These are phyloP conservation scores for Escovopsis weberi DNA, from an alignment of 2,329 filamentous ascomycete species.

Conservation along the genomic window DNA sequence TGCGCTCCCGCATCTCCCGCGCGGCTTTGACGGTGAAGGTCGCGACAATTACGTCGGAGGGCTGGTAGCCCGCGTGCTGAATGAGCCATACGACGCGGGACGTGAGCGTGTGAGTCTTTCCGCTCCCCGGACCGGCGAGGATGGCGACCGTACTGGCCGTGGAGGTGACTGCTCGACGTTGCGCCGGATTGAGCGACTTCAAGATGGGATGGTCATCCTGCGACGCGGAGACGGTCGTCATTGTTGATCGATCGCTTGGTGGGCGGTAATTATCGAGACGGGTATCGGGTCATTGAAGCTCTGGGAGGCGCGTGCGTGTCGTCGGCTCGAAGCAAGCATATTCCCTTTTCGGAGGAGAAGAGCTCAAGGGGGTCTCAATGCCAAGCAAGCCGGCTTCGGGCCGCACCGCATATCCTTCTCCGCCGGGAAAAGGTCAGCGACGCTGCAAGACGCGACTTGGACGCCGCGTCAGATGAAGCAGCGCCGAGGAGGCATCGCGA, in stretches of 20 bases:
- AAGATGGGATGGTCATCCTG: slow-evolving; percentile 23
- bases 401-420: too few species aligned
- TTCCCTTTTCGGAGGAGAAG: too few species aligned
- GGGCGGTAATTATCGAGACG: too few species aligned
- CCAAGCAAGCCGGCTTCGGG: too few species aligned
- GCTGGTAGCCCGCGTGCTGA: slow-evolving; percentile 53
- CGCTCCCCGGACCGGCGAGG: slow-evolving; percentile 53
- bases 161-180: slow-evolving; percentile 41
- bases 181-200: slow-evolving; percentile 37
- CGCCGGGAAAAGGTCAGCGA: neutral
- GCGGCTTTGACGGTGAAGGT: slow-evolving; percentile 97
- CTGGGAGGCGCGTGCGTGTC: too few species aligned
- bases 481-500: slow-evolving; percentile 4
- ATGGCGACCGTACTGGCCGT: slow-evolving; percentile 45
- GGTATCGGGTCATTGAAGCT: too few species aligned
- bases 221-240: slow-evolving; percentile 14
- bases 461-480: too few species aligned
- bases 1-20: slow-evolving; percentile 80
- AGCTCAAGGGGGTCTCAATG: too few species aligned
- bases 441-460: slow-evolving; percentile 1
- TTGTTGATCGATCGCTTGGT: neutral
- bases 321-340: too few species aligned
- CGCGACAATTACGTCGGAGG: slow-evolving; percentile 83
- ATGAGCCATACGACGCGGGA: slow-evolving; percentile 85
- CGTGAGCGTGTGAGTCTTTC: slow-evolving; percentile 92